Evolutionary conservation across 2,329 filamentous ascomycete species (phyloP), one percentile per base, ranked within the genome.

Genomic region (Fusarium chlamydosporum): DNA sequence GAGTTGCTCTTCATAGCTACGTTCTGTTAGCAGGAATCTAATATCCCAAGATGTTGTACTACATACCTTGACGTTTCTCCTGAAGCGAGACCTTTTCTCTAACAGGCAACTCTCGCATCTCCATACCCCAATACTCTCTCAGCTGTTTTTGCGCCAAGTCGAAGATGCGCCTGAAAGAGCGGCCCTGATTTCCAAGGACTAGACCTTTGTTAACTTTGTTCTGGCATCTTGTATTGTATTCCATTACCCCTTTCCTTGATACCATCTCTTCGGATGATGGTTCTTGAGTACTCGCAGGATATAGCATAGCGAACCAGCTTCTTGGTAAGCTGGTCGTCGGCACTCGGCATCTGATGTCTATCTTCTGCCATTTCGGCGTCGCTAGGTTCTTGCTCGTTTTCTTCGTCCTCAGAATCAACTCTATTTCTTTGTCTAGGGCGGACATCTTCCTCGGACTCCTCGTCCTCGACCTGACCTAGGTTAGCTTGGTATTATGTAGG

Each of bases 121-220:
- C 87, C 94, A 98, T 97, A n/a, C 96, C 96, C 79, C 97, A 98
- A 2, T 90, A 85, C 3, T 82, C 81, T 47, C 85, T 83, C 37
- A 99, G 82, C 70, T 92, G 87, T 34, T 82, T 79, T 77, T 99
- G 95, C 41, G 95, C 93, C 40, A 86, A 83, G 1, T 87, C 86
- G 74, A 97, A 97, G 5, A 97, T 88, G 13, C 81, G 78, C 76
- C 89, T 94, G 78, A 97, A 98, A 35, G 89, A 83, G 33, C 91
- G 85, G 8, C 88, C 82, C 10, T 90, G 86, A 45, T 89, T 85
- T 18, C 91, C 92, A 11, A 97, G 87, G 1, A 97, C 92, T 89
- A 27, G 4, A 3, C 15, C 12, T 26, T 5, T n/a, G 38, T 76
- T 26, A 74, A 61, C 16, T 37, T 46, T 27, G 16, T 2, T 26